phyloP scores from a whole-genome alignment of 305 asterid genomes.

The Fraxinus nigra region DNA sequence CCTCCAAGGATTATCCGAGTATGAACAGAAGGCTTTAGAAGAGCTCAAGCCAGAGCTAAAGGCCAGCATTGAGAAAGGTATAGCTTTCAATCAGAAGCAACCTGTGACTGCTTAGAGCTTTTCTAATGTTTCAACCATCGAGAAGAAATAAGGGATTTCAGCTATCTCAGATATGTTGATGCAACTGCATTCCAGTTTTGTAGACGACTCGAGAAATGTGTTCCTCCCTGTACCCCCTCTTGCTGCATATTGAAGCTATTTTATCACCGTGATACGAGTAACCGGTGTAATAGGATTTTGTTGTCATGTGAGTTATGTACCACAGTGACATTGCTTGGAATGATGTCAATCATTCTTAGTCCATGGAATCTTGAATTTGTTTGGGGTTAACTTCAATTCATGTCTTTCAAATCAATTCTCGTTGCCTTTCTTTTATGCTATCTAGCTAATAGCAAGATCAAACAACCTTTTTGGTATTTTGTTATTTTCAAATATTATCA shows the following conservation, averaged over 20 bases:
- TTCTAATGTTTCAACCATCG: slow-evolving; percentile 22
- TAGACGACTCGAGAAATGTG: slow-evolving; percentile 29
- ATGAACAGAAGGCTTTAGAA: slow-evolving; percentile 73
- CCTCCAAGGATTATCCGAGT: slow-evolving; percentile 68
- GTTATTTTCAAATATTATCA: background rate
- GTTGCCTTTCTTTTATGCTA: background rate
- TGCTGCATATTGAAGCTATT: slow-evolving; percentile 9
- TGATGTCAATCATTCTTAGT: background rate
- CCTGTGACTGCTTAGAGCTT: slow-evolving; percentile 50
- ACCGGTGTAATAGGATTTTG: background rate
- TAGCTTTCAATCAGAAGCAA: slow-evolving; percentile 59
- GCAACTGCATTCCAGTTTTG: slow-evolving; percentile 53
- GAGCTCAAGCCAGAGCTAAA: slow-evolving; percentile 72
- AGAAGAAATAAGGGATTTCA: slow-evolving; percentile 32
- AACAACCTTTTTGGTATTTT: background rate
- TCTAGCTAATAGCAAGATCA: background rate
- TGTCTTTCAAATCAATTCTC: background rate
- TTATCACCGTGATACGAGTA: background rate
- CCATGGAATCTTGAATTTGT: background rate
- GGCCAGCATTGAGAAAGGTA: slow-evolving; percentile 86
- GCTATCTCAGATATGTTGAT: slow-evolving; percentile 25
- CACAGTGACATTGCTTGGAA: background rate
- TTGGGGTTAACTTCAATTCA: background rate
- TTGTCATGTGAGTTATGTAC: background rate
- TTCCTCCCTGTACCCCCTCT: background rate